phyloP scores from a whole-genome alignment of 2,329 filamentous ascomycete species.

The Monilinia vaccinii-corymbosi region DNA sequence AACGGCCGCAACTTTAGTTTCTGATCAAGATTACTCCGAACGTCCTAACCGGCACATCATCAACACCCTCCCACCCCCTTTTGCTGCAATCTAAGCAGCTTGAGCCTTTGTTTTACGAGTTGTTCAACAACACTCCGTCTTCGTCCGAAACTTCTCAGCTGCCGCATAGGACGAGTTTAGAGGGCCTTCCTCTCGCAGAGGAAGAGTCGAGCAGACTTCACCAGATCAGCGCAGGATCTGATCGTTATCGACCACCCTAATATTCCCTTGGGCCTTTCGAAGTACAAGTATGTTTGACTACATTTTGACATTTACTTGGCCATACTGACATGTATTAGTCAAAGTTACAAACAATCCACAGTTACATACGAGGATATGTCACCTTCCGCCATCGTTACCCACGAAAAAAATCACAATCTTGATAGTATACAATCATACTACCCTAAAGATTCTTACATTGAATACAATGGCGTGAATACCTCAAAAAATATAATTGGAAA shows the following conservation, averaged over 20 bases:
- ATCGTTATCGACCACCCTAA: slow-evolving; percentile 95
- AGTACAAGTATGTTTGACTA: slow-evolving; percentile 18
- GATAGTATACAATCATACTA: slow-evolving; percentile 25
- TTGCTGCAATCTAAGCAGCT: slow-evolving; percentile 42
- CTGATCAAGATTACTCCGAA: slow-evolving; percentile 62
- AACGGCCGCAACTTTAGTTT: slow-evolving; percentile 51
- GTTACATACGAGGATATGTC: slow-evolving; percentile 44
- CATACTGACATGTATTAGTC: slow-evolving; percentile 4
- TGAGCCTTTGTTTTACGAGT: slow-evolving; percentile 42
- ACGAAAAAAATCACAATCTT: slow-evolving; percentile 33
- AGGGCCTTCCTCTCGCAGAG: slow-evolving; percentile 99
- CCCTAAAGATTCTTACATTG: slow-evolving; percentile 23
- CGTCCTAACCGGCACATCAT: slow-evolving; percentile 57
- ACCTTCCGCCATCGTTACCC: slow-evolving; percentile 54
- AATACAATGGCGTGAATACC: slow-evolving; percentile 26
- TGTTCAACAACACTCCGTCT: slow-evolving; percentile 41
- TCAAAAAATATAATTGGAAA: slow-evolving; percentile 79
- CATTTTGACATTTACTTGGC: not conserved
- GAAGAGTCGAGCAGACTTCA: slow-evolving; percentile 99
- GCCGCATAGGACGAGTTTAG: slow-evolving; percentile 98
- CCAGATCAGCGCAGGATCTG: slow-evolving; percentile 82
- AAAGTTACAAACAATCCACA: slow-evolving; percentile 14
- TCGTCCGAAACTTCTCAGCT: slow-evolving; percentile 69
- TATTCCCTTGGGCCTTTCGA: slow-evolving; percentile 34
- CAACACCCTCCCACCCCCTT: slow-evolving; percentile 54